Evolutionary conservation across 257 asterid species (phyloP), one percentile per base, ranked within the genome.

Genomic region (Solanum medicagineum): DNA sequence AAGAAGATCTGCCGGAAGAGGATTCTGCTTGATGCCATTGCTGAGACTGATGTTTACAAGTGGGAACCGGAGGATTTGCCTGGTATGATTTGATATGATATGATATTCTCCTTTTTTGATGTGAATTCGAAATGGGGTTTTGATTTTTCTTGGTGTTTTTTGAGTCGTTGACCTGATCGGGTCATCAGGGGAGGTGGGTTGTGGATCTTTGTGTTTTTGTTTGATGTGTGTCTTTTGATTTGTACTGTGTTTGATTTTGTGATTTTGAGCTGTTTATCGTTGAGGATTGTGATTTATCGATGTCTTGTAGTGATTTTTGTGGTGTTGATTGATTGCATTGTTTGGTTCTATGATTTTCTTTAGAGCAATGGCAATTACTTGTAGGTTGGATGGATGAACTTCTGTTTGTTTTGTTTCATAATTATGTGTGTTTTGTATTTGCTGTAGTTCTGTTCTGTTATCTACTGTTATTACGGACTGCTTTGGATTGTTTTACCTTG

Each of bases 51-150:
- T 84, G 97, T 95, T 15, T 94, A 95, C 89, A 94, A 94, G 86
- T 95, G 97, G 92, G 95, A 94, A 16, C 97, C 96, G 20, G 92
- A 95, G 85, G 98, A 95, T 19, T 89, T 94, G 87, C 99, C 98
- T 70, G 97, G 99, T 94, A 86, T 45, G 54, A 17, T 60, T 51
- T 85, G 6, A 65, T 22, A 15, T 11, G 6, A 53, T 51, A 32
- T 36, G 42, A 36, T 36, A 36, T 36, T 36, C 6, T 36, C 42
- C 42, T 36, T 36, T 36, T 36, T 36, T 36, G 42, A 36, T 36
- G 42, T 36, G 42, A 36, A 36, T 81, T 80, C 8, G 12, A 54
- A n/a, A n/a, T 15, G 40, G 80, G 81, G 1, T 74, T 60, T 42
- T 75, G 62, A 22, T 75, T 75, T 8, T 49, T 60, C 36, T 24